phyloP scores from a whole-genome alignment of 129 eudicot species.

The Calendula officinalis region DNA sequence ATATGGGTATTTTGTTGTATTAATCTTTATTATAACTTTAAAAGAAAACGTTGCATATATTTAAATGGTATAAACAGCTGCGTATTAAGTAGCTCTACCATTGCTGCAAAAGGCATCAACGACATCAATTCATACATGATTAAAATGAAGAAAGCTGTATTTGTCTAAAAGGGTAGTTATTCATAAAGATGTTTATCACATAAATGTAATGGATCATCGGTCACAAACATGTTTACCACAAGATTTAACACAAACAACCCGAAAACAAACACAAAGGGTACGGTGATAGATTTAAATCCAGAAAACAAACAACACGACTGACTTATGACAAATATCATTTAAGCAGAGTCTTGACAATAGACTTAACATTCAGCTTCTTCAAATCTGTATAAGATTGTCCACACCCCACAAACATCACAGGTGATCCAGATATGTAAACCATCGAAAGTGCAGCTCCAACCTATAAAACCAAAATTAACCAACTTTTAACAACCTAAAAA shows the following conservation, averaged over 20 bases:
- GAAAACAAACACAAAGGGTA: slow-evolving; percentile 14
- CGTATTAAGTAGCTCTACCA: too few relatives aligned
- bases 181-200: too few relatives aligned
- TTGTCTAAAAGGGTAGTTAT: too few relatives aligned
- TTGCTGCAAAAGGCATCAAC: too few relatives aligned
- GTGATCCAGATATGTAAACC: slow-evolving; percentile 98
- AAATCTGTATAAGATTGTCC: slow-evolving; percentile 97
- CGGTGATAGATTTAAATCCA: slow-evolving; percentile 6
- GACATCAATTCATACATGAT: too few relatives aligned
- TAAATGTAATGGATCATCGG: too few relatives aligned
- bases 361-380: slow-evolving; percentile 93
- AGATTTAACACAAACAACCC: slow-evolving; percentile 19
- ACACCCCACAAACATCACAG: slow-evolving; percentile 99
- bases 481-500: neutral
- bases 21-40: too few relatives aligned
- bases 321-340: slow-evolving; percentile 41
- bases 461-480: slow-evolving; percentile 38
- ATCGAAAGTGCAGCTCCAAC: slow-evolving; percentile 99
- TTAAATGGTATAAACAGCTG: too few relatives aligned
- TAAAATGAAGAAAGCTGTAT: too few relatives aligned
- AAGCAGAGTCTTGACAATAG: slow-evolving; percentile 88
- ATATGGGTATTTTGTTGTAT: too few relatives aligned
- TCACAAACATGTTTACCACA: slow-evolving; percentile 18
- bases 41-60: too few relatives aligned
- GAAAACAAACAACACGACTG: slow-evolving; percentile 4